Base-by-base conservation (phyloP, 805 yeast species). In the Pichia manshurica region DNA sequence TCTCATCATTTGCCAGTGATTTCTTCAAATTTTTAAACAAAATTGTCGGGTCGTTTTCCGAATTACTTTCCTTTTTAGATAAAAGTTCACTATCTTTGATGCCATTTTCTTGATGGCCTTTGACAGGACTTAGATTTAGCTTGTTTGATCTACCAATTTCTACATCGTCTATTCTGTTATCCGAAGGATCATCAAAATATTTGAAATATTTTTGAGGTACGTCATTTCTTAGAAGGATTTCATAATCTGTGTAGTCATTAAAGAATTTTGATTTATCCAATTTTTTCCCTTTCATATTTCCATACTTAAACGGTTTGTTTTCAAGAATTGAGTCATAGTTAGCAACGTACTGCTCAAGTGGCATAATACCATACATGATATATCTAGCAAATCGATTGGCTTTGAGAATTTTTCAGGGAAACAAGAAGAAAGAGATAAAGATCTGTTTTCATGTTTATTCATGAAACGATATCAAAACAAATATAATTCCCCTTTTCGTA, bases 251-350 rank as follows among this genome's bases (percentile, higher is more conserved):
- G 33, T 45, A 49, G 36, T 62, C 64, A 29, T 46, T 43, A 39
- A 56, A 50, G 42, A 56, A 62, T 8, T 52, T 46, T 13, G 52
- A 50, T 28, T 55, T 52, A 25, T 57, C 37, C 17, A 65, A 52
- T 5, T 55, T 46, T 42, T 56, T 52, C 3, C 68, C 68, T 21
- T 53, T 56, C 51, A 62, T 53, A 35, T 59, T 62, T 4, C 69
- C 66, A 44, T 52, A 54, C 9, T 56, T 59, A 2, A 65, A 37
- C 5, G 69, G 69, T 35, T 53, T 46, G 8, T 56, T 56, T 16
- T 52, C 50, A 19, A 56, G 45, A 25, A 64, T 53, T 5, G 65
- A 61, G 36, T 56, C 51, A 34, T 57, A 59, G 52, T 65, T 64
- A 28, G 54, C 56, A 21, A 55, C 58, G 44, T 64, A 65, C 36